Evolutionary conservation across 306 rosid genomes (phyloP).

Genomic region (Medicago lupulina): DNA sequence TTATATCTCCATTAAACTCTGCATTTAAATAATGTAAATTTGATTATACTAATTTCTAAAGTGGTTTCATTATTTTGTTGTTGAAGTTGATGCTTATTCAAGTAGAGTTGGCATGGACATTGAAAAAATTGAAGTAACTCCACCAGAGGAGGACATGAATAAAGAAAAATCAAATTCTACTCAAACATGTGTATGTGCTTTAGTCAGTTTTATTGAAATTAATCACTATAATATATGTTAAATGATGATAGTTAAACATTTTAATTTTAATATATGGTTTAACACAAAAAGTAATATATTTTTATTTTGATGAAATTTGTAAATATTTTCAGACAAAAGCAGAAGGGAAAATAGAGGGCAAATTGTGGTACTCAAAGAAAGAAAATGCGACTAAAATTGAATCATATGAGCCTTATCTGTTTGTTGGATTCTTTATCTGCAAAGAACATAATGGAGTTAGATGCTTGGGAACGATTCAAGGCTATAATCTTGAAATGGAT

Average conservation of each 20-base stretch:
- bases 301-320: neutral
- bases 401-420: neutral
- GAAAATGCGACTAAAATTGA: neutral
- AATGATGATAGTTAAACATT: neutral
- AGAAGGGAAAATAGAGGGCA: neutral
- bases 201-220: neutral
- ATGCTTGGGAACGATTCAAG: neutral
- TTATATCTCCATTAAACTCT: too few relatives aligned
- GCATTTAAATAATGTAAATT: neutral
- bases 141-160: neutral
- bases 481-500: neutral
- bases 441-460: neutral
- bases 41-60: neutral
- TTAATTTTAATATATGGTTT: neutral
- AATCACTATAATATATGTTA: neutral
- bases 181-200: neutral
- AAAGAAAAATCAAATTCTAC: neutral
- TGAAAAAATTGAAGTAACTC: neutral
- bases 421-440: conserved; percentile 6
- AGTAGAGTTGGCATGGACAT: neutral
- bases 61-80: neutral
- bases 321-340: neutral
- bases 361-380: neutral
- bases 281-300: neutral
- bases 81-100: neutral